phyloP scores from a whole-genome alignment of 805 yeast genomes.

The Candida saitoana region DNA sequence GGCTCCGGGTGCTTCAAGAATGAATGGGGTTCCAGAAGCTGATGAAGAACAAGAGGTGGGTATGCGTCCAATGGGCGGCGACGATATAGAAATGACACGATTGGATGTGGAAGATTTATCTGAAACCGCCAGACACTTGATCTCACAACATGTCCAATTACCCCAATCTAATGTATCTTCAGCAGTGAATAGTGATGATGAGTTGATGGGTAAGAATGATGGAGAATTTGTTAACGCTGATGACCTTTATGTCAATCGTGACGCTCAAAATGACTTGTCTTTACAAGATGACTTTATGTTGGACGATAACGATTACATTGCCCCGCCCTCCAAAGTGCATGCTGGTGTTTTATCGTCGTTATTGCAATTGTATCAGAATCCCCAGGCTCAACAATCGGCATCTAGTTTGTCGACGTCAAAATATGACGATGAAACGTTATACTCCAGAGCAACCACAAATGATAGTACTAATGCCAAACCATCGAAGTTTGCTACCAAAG shows the following conservation, averaged over 20 bases:
- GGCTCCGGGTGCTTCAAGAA: slow-evolving; percentile 35
- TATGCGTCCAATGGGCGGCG: slow-evolving; percentile 15
- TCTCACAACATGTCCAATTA: slow-evolving; percentile 44
- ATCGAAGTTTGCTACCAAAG: slow-evolving; percentile 1
- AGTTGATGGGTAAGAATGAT: slow-evolving; percentile 35
- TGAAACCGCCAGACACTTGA: slow-evolving; percentile 53
- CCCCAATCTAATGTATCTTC: slow-evolving; percentile 7
- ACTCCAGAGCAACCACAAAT: slow-evolving; percentile 5
- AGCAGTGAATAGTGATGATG: slow-evolving; percentile 4
- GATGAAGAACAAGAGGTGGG: slow-evolving; percentile 37
- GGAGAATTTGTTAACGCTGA: slow-evolving; percentile 17
- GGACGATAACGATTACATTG: slow-evolving; percentile 31
- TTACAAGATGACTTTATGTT: slow-evolving; percentile 24
- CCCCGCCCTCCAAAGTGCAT: slow-evolving; percentile 54
- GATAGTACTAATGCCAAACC: background rate
- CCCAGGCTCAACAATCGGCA: slow-evolving; percentile 21
- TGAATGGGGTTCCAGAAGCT: slow-evolving; percentile 13
- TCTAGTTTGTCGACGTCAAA: slow-evolving; percentile 20
- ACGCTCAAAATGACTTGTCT: slow-evolving; percentile 4
- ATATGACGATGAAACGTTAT: slow-evolving; percentile 5
- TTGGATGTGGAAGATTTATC: slow-evolving; percentile 41
- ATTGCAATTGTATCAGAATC: slow-evolving; percentile 62
- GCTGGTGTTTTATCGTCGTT: slow-evolving; percentile 85
- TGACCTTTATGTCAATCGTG: slow-evolving; percentile 19
- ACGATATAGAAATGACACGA: slow-evolving; percentile 43